Base-by-base conservation (phyloP, 257 asterid genomes). In the Nicotiana paniculata region DNA sequence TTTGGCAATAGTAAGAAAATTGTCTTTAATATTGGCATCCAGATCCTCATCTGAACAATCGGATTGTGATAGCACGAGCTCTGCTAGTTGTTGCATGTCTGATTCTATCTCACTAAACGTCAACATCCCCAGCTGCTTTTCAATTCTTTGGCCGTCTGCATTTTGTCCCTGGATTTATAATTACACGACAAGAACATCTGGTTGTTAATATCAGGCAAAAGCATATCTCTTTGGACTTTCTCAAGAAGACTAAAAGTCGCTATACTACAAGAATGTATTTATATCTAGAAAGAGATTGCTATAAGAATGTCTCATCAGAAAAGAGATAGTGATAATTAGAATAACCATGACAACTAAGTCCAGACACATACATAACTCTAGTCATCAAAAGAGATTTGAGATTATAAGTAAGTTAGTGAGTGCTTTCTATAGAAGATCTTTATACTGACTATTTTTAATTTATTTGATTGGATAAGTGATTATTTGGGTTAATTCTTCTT, bases 81-180 rank as follows among this genome's bases (percentile, higher is more conserved):
- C 85, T 83, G 87, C 91, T 1, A 95, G 68, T 30, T 87, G 83
- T 81, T 88, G 93, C 98, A 95, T 93, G 64, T 85, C 88, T 1
- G 82, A 35, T 39, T 95, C 93, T 35, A 95, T 90, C 26, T 3
- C 68, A 3, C 80, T 64, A 39, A 72, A 84, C 6, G 89, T 85
- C 46, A 79, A 85, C 67, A 82, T 85, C 37, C 48, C 86, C 8
- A 16, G 32, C 59, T 5, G 76, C 37, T 65, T 82, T 54, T 67
- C 82, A 5, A 32, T 53, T 21, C n/a, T 32, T 80, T 64, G 17
- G 6, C 82, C 85, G 26, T 80, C 88, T 11, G 6, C 35, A n/a
- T 77, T 87, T 18, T 83, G 85, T 59, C 39, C 90, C 88, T 85
- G 84, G 17, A n/a, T 39, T 37, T 18, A 5, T 2, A 67, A 12